Conservation (phyloP, 139 green algal species). For the Penium margaritaceum region DNA sequence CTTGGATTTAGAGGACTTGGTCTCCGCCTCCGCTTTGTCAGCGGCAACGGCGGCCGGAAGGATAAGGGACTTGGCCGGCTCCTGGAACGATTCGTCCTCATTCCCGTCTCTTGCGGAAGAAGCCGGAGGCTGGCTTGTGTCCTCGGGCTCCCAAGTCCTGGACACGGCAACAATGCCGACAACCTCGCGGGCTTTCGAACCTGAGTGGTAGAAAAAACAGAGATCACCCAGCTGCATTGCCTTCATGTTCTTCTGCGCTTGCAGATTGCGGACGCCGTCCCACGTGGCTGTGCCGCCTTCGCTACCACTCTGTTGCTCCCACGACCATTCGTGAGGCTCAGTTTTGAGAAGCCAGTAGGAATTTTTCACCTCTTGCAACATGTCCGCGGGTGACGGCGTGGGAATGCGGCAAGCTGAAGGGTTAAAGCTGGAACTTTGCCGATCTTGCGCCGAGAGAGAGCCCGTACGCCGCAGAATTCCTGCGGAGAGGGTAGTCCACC, state of each 20-base stretch:
- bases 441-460: no score
- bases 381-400: no score
- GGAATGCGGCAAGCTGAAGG: no score
- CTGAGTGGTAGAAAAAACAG: slow-evolving; percentile 33
- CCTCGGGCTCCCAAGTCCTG: background rate
- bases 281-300: background rate
- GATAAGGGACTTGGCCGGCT: no score
- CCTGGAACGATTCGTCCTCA: background rate
- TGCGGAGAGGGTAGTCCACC: no score
- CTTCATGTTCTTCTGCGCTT: slow-evolving; percentile 21
- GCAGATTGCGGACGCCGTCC: slow-evolving; percentile 14
- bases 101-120: background rate
- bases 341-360: slow-evolving; percentile 31
- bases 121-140: background rate
- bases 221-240: slow-evolving; percentile 14
- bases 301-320: background rate
- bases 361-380: no score
- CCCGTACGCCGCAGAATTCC: no score
- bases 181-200: slow-evolving; percentile 11
- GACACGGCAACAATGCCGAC: slow-evolving; percentile 18
- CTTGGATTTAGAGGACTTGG: no score
- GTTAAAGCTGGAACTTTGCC: no score
- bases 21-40: no score
- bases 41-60: no score
- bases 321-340: slow-evolving; percentile 31